Percentiles rank a stretch among this genome's conserved stretches.
Evolutionary conservation across 371 early-diverging fungal species (phyloP).

Genomic region (Apophysomyces ossiformis): DNA sequence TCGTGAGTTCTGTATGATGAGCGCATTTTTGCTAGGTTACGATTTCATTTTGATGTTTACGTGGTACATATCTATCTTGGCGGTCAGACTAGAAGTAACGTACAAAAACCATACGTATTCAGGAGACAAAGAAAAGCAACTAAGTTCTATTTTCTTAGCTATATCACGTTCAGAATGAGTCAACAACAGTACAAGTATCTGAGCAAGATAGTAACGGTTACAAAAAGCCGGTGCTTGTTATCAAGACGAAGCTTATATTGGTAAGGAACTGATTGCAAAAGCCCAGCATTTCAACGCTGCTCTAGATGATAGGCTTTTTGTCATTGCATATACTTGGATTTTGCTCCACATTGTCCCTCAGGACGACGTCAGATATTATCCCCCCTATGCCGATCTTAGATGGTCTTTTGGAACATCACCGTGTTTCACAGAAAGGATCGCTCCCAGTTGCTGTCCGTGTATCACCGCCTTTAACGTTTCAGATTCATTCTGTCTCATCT

Average conservation of each 20-base stretch:
- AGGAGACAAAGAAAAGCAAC: not conserved
- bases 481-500: constrained; percentile 43
- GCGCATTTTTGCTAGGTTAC: constrained; percentile 80
- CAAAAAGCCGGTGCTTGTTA: constrained; percentile 47
- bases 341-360: constrained; percentile 62
- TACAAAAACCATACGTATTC: not conserved
- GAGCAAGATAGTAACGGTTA: not conserved
- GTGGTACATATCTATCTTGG: constrained; percentile 84
- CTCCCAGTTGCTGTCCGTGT: constrained; percentile 67
- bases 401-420: constrained; percentile 50
- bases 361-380: constrained; percentile 50
- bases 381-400: constrained; percentile 45
- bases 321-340: constrained; percentile 76
- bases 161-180: not conserved
- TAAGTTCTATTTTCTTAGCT: not conserved
- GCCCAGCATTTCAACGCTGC: not conserved
- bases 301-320: constrained; percentile 69
- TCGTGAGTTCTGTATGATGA: constrained; percentile 81
- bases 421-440: constrained; percentile 41
- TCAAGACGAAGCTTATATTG: constrained; percentile 59
- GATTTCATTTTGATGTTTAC: constrained; percentile 88
- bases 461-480: constrained; percentile 65
- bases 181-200: not conserved
- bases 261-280: constrained; percentile 20
- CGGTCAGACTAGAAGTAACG: constrained; percentile 84